phyloP scores from a whole-genome alignment of 768 basidiomycete species.

The Leucosporidium creatinivorum region DNA sequence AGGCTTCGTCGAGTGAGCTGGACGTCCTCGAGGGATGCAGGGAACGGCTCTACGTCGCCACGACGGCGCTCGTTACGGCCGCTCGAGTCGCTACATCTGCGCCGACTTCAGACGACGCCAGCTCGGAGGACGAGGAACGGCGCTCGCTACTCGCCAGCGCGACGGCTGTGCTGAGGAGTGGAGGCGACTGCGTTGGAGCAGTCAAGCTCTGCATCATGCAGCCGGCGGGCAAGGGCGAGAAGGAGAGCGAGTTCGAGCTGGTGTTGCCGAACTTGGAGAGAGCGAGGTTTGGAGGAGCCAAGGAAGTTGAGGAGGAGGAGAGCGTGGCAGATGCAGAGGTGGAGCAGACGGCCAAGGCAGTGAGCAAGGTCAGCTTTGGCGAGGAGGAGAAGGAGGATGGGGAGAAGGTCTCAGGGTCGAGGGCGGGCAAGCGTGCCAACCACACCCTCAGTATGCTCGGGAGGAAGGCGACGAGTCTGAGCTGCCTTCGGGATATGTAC shows the following conservation, averaged over 20 bases:
- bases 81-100: conserved; percentile 64
- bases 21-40: conserved; percentile 63
- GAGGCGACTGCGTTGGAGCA: conserved; percentile 77
- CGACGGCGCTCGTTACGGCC: conserved; percentile 76
- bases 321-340: background rate
- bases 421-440: conserved; percentile 26
- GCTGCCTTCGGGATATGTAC: conserved; percentile 36
- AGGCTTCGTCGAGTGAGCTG: conserved; percentile 49
- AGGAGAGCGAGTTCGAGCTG: conserved; percentile 14
- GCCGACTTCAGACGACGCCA: conserved; percentile 45
- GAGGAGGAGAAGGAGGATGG: conserved; percentile 40
- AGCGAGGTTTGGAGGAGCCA: background rate
- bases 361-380: too few relatives aligned
- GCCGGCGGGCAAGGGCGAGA: background rate
- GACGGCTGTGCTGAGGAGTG: conserved; percentile 76
- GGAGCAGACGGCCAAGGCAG: background rate
- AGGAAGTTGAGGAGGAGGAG: background rate
- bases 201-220: conserved; percentile 65
- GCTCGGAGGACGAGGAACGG: conserved; percentile 70
- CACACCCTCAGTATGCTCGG: conserved; percentile 43
- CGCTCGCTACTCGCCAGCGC: conserved; percentile 69
- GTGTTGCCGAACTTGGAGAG: background rate
- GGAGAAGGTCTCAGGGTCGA: conserved; percentile 33
- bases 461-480: conserved; percentile 42
- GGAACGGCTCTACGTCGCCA: conserved; percentile 73